Evolutionary conservation across 345 rosid species (phyloP), one percentile per base, ranked within the genome.

Genomic region (Melaleuca quinquenervia): DNA sequence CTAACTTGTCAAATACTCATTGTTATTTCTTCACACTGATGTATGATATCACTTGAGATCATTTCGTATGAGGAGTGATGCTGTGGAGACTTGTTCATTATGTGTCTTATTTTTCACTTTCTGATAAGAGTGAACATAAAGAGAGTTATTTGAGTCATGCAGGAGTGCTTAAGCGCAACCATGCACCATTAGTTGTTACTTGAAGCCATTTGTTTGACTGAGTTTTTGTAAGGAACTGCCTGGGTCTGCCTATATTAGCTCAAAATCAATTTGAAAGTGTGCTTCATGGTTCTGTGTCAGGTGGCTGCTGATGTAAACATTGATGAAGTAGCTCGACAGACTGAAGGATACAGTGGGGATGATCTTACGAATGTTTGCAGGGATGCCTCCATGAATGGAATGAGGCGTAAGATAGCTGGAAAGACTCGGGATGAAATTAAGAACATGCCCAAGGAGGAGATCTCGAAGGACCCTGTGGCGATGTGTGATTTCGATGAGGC

Each of bases 401-500:
- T 98, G 99, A 95, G 99, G 91, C 98, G 99, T 58, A 98, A 98
- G 90, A 98, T 98, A 90, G 99, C 99, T 1, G 99, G 99, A 50
- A 96, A 98, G 91, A 98, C 99, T 1, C 92, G 99, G 26, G 99
- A 98, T 36, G 99, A 98, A 94, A 98, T 98, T 36, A 98, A 96
- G 93, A 98, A 94, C 92, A 98, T 98, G 99, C 83, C 99, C 52
- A 96, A 98, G 91, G 99, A 96, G 54, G 99, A 98, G 85, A 98
- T 98, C 50, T 98, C 99, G 8, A 96, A 96, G 45, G 99, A 98
- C 87, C 99, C 99, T 2, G 95, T 98, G 5, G 99, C 97, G 0
- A 98, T 95, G 99, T 98, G 99, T n/a, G 99, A 98, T 89, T 98
- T 98, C 70, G 98, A 98, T 85, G 99, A 98, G 89, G 99, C 99